Conservation (phyloP, 805 yeast species). For the Candida anglica region DNA sequence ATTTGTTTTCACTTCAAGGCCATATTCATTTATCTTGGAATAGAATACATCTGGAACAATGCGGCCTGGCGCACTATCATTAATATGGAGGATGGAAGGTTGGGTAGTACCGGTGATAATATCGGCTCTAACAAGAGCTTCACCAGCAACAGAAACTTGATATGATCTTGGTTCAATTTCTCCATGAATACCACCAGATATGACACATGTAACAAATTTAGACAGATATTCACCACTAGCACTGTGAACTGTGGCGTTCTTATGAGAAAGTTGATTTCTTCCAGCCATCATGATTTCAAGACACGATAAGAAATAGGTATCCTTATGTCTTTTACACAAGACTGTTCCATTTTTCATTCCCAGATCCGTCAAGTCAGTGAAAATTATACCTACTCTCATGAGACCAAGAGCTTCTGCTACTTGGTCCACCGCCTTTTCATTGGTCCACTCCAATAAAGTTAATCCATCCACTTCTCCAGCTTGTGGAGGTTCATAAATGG, state of each 20-base stretch:
- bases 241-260: conserved; percentile 62
- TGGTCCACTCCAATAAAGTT: conserved; percentile 53
- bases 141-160: conserved; percentile 86
- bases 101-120: conserved; percentile 84
- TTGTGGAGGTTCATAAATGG: conserved; percentile 92
- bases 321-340: conserved; percentile 86
- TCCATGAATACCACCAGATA: conserved; percentile 83
- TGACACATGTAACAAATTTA: conserved; percentile 88
- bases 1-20: conserved; percentile 77
- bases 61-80: conserved; percentile 62
- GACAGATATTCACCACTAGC: conserved; percentile 70
- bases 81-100: conserved; percentile 81
- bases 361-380: conserved; percentile 85
- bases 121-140: conserved; percentile 82
- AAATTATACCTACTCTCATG: conserved; percentile 73
- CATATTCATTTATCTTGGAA: conserved; percentile 82
- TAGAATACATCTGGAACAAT: conserved; percentile 95
- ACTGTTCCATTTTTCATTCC: conserved; percentile 88
- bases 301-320: conserved; percentile 86
- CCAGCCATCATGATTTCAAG: conserved; percentile 84
- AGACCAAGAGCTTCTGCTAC: conserved; percentile 61
- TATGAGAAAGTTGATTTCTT: conserved; percentile 61
- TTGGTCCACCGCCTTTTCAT: conserved; percentile 48
- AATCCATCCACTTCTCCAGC: conserved; percentile 82
- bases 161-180: conserved; percentile 89